Conservation (phyloP, 768 basidiomycete genomes). For the Auricularia auricula-judae region DNA sequence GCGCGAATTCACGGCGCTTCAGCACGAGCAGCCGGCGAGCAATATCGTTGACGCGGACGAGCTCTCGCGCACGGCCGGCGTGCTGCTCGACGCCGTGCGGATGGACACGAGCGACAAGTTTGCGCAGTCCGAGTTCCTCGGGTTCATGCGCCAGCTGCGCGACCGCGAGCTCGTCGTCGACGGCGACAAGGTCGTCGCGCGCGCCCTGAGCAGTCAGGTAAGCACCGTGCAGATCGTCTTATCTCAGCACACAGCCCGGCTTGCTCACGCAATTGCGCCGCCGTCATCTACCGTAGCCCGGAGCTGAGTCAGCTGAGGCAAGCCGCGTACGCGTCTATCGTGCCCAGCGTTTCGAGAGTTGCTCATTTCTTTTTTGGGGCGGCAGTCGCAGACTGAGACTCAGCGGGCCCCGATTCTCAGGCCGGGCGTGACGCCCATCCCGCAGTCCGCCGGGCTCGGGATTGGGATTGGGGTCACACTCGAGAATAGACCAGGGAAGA, state of each 20-base stretch:
- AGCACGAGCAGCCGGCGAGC: conserved; percentile 17
- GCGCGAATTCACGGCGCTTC: conserved; percentile 11
- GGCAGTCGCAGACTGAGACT: too few relatives aligned
- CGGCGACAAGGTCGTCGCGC: conserved; percentile 65
- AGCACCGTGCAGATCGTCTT: not conserved
- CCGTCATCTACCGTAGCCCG: too few relatives aligned
- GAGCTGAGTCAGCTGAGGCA: too few relatives aligned
- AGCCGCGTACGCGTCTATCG: too few relatives aligned
- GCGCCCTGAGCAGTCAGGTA: conserved; percentile 3
- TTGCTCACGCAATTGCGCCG: too few relatives aligned
- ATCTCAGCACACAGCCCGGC: not conserved
- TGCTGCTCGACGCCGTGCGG: conserved; percentile 64
- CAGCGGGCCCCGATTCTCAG: too few relatives aligned
- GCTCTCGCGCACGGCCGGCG: conserved; percentile 68
- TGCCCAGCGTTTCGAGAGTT: too few relatives aligned
- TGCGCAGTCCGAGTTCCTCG: conserved; percentile 72
- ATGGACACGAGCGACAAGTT: conserved; percentile 78
- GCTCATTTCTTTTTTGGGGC: too few relatives aligned
- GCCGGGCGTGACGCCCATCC: too few relatives aligned
- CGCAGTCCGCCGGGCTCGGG: too few relatives aligned
- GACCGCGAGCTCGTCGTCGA: conserved; percentile 71
- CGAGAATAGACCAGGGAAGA: too few relatives aligned
- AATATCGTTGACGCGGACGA: conserved; percentile 43
- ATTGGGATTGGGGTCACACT: too few relatives aligned
- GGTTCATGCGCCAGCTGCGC: conserved; percentile 73